Evolutionary conservation across 129 eudicot genomes (phyloP).

Genomic region (Artemisia argyi): DNA sequence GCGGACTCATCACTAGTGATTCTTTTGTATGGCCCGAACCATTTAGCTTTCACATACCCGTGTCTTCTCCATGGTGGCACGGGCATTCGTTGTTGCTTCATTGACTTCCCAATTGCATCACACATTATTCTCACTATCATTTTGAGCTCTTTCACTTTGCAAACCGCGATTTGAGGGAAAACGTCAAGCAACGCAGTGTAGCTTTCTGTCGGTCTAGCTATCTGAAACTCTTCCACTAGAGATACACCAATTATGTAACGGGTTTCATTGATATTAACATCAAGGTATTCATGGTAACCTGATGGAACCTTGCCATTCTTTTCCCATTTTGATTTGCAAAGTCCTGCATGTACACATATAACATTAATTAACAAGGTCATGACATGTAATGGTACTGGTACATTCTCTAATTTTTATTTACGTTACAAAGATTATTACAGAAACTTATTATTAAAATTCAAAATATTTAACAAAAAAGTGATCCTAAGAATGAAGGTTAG

Average conservation of each 20-base stretch:
- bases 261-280: slow-evolving; percentile 29
- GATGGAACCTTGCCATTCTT: slow-evolving; percentile 40
- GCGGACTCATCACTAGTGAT: slow-evolving; percentile 37
- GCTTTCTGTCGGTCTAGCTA: slow-evolving; percentile 50
- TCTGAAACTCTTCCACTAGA: slow-evolving; percentile 54
- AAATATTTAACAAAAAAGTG: too few species aligned
- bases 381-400: too few species aligned
- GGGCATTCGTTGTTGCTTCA: slow-evolving; percentile 40
- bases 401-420: too few species aligned
- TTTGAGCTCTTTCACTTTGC: slow-evolving; percentile 46
- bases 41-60: slow-evolving; percentile 54
- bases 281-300: slow-evolving; percentile 64
- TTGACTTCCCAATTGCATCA: slow-evolving; percentile 41
- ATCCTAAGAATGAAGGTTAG: too few species aligned
- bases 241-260: slow-evolving; percentile 54
- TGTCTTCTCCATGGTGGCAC: slow-evolving; percentile 78
- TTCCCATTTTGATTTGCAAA: slow-evolving; percentile 85
- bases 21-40: slow-evolving; percentile 67
- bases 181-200: slow-evolving; percentile 45
- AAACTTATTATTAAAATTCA: too few species aligned
- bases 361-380: too few species aligned
- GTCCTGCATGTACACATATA: slow-evolving; percentile 32
- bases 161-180: slow-evolving; percentile 50
- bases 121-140: slow-evolving; percentile 51
- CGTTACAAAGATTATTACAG: too few species aligned